Base-by-base conservation (phyloP, 78 protist genomes). In the Bodo saltans region DNA sequence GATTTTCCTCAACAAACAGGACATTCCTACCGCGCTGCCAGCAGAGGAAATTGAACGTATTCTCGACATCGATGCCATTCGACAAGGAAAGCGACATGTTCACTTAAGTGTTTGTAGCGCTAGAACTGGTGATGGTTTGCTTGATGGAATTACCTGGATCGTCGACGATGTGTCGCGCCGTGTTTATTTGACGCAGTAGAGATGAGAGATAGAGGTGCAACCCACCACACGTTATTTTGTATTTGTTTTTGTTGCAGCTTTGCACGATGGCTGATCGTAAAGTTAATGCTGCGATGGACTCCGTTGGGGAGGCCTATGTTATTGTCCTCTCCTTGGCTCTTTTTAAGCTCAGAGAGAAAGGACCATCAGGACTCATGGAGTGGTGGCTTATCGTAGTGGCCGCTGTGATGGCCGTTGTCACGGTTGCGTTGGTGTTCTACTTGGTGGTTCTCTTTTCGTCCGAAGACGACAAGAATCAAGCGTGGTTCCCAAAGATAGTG, bases 1-100 rank as follows among this genome's bases (percentile, higher is more conserved):
- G 30, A 87, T 98, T 37, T 88, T 98, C 37, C 98, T 98, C 40
- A 98, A 98, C 87, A 98, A 98, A 91, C 98, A 96, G 70, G 99
- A 98, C 85, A 52, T 98, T 0, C 83, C 76, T 28, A 96, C 96
- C 0, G 94, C 98, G 11, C 60, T 90, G 38, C 25, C 87, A 2
- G 28, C 79, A 0, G 93, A 88, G 27, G 93, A 95, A 38, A 96
- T 96, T 33, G 42, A 40, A 17, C 52, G 79, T 39, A 89, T 32
- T 34, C 68, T 93, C 28, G 88, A 86, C 25, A 84, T 95, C 32
- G 89, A 87, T 78, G 78, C 35, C 33, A 25, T 21, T 26, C 37
- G 40, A 17, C 28, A 11, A 30, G 47, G 70, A n/a, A 72, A 74
- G 0, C 94, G 95, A 39, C 95, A 94, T 84, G 92, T 96, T 91